Evolutionary conservation across 371 early-diverging fungal species (phyloP), one percentile per base, ranked within the genome.

Genomic region (Lichtheimia ramosa): DNA sequence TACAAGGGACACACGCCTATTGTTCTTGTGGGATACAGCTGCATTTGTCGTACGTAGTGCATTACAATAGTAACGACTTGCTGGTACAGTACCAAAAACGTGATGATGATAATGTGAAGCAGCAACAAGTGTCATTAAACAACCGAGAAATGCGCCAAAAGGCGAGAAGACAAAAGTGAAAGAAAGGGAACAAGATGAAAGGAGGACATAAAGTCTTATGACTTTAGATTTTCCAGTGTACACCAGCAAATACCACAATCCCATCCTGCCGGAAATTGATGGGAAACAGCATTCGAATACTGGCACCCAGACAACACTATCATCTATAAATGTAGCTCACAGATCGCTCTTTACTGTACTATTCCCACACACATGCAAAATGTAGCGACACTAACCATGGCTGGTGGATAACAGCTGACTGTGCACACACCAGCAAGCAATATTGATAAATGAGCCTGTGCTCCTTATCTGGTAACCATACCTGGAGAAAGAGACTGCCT

Each of bases 21-120:
- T 43, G n/a, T 41, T 55, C 24, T 46, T n/a, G n/a, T 46, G 46
- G 46, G 46, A 46, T 21, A 6, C 18, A 5, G 46, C 46, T 46
- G 21, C 6, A 21, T 0, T 46, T 46, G 24, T 43, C 7, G 53
- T 12, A 39, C 41, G 53, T 12, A 53, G 21, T 1, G 53, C 53
- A 53, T 53, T 40, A 53, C n/a, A 53, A 21, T 53, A 53, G 5
- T 53, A 53, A n/a, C 53, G 28, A 40, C 53, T 53, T 12, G 53
- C 20, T n/a, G 40, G 40, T 12, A 40, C 41, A 5, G 53, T 20
- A 21, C 40, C 40, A 40, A 34, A 53, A 40, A 53, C 28, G 21
- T 39, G 40, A 39, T 53, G 28, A 50, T 50, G 50, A 21, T 53
- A 53, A 8, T 34, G 41, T 40, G 56, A 25, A 4, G 56, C 10